Percentiles rank a stretch among this genome's conserved stretches.
Conservation (phyloP, 192 early-diverging fungal genomes). For the Pecoramyces ruminantium region DNA sequence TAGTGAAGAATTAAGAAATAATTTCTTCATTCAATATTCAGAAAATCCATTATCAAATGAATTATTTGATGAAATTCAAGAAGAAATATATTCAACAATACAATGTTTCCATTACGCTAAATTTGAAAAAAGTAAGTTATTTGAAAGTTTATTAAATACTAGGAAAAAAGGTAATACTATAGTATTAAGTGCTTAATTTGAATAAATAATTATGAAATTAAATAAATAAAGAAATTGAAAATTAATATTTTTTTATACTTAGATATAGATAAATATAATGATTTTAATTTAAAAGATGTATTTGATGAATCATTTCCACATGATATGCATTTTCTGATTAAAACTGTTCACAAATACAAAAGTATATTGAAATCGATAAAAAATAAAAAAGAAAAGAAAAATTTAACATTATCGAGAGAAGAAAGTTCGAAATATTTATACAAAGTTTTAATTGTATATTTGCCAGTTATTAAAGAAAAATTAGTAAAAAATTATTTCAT, state of each 20-base stretch:
- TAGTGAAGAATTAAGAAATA: neutral
- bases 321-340: neutral
- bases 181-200: no score
- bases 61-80: neutral
- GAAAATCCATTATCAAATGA: neutral
- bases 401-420: neutral
- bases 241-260: no score
- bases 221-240: no score
- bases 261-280: neutral
- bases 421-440: neutral
- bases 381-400: neutral
- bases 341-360: neutral
- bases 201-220: no score
- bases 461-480: neutral
- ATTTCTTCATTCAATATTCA: neutral
- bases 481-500: neutral
- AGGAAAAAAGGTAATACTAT: neutral
- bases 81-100: neutral
- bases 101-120: neutral
- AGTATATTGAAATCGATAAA: neutral
- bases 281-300: neutral
- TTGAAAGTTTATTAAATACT: neutral
- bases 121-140: neutral
- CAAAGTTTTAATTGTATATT: neutral
- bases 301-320: neutral